phyloP scores from a whole-genome alignment of 23 red algal genomes.

The Gracilariopsis chorda region DNA sequence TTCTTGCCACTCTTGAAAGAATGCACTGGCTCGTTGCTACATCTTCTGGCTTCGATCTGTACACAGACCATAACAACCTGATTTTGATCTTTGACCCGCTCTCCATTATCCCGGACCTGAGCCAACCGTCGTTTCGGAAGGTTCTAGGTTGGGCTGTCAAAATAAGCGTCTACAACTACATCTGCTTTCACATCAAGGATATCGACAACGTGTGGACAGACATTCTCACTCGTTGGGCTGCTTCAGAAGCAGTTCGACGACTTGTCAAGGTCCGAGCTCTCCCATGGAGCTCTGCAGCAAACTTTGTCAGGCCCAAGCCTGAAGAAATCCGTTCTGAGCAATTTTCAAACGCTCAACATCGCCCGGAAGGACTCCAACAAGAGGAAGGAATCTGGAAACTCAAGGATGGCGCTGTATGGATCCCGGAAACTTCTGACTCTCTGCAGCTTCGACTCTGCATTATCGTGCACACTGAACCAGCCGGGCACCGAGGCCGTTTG shows the following conservation, averaged over 20 bases:
- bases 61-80: constrained; percentile 29
- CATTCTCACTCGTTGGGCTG: constrained; percentile 20
- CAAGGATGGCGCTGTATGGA: background rate
- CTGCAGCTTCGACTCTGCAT: constrained; percentile 32
- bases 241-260: background rate
- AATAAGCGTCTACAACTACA: background rate
- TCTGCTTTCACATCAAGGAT: background rate
- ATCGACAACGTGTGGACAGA: constrained; percentile 14
- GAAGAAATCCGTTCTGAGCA: background rate
- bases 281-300: background rate
- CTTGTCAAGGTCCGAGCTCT: background rate
- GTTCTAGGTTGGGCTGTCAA: constrained; percentile 8
- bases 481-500: background rate
- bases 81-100: constrained; percentile 13
- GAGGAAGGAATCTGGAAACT: background rate
- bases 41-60: constrained; percentile 12
- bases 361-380: background rate
- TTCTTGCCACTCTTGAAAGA: background rate
- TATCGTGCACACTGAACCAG: constrained; percentile 1
- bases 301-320: background rate
- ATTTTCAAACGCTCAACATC: background rate
- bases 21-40: constrained; percentile 14
- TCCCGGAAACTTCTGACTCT: background rate
- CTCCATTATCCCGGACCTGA: background rate
- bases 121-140: background rate